These are phyloP conservation scores for Aspergillus aculeatus DNA, from an alignment of 2,329 filamentous ascomycete species.

Conservation along the genomic window DNA sequence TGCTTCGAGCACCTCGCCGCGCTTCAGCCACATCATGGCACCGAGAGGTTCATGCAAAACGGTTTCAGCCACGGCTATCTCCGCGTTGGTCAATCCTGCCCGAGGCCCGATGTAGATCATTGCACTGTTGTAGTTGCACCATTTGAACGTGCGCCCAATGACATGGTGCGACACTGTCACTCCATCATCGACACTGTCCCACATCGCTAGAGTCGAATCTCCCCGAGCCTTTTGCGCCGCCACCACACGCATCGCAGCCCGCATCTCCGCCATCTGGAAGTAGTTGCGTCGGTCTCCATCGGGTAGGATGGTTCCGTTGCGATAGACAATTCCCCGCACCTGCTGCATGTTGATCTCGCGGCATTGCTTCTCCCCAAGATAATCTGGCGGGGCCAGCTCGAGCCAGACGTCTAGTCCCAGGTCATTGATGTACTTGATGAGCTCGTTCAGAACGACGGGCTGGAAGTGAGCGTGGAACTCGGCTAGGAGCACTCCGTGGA, in stretches of 20 bases:
- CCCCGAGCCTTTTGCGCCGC: slow-evolving; percentile 19
- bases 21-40: slow-evolving; percentile 42
- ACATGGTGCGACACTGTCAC: slow-evolving; percentile 33
- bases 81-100: slow-evolving; percentile 30
- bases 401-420: slow-evolving; percentile 39
- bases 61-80: slow-evolving; percentile 16
- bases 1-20: slow-evolving; percentile 32
- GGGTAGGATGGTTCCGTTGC: slow-evolving; percentile 33
- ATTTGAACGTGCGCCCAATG: slow-evolving; percentile 36
- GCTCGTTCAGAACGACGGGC: slow-evolving; percentile 26
- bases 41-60: slow-evolving; percentile 33
- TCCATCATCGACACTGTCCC: slow-evolving; percentile 38
- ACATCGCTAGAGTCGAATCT: slow-evolving; percentile 20
- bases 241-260: slow-evolving; percentile 15
- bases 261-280: slow-evolving; percentile 37
- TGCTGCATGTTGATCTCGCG: slow-evolving; percentile 23
- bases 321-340: slow-evolving; percentile 29
- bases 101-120: slow-evolving; percentile 37
- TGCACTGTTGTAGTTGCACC: slow-evolving; percentile 40
- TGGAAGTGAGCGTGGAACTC: slow-evolving; percentile 30
- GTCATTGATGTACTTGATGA: slow-evolving; percentile 29
- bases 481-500: slow-evolving; percentile 38
- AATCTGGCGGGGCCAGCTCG: slow-evolving; percentile 34
- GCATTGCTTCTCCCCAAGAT: slow-evolving; percentile 24
- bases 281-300: slow-evolving; percentile 34